phyloP scores from a whole-genome alignment of 108 stramenopile species.

The Skeletonema grethae region DNA sequence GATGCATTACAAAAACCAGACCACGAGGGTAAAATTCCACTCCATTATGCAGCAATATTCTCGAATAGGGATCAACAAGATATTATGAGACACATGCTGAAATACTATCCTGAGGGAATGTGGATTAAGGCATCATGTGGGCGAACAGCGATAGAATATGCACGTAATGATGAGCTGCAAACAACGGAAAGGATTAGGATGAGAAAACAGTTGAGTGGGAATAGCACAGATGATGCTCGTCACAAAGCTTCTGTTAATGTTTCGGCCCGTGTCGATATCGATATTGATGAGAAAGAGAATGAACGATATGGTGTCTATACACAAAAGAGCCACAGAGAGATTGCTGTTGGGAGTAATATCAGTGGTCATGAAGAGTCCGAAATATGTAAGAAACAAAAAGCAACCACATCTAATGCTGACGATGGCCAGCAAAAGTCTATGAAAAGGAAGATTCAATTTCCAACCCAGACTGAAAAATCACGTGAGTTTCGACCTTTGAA shows the following conservation, averaged over 20 bases:
- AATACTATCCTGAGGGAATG: neutral
- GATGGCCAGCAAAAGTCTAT: neutral
- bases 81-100: neutral
- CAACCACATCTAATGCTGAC: too few species aligned
- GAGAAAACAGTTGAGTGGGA: neutral
- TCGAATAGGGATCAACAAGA: neutral
- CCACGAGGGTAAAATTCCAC: neutral
- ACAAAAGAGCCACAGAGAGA: neutral
- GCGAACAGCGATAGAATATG: conserved; percentile 4
- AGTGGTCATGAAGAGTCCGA: neutral
- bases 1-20: neutral
- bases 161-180: conserved; percentile 1
- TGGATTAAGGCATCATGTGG: neutral
- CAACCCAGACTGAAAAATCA: neutral
- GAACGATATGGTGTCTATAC: neutral
- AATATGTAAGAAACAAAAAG: neutral
- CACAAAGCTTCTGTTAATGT: neutral
- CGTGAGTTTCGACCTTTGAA: neutral
- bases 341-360: neutral
- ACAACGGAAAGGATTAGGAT: neutral
- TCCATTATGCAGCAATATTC: neutral
- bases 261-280: neutral
- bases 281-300: neutral
- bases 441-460: neutral
- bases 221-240: neutral